These are phyloP conservation scores for Cyberlindnera veronae DNA, from an alignment of 805 yeast genomes.

Conservation along the genomic window DNA sequence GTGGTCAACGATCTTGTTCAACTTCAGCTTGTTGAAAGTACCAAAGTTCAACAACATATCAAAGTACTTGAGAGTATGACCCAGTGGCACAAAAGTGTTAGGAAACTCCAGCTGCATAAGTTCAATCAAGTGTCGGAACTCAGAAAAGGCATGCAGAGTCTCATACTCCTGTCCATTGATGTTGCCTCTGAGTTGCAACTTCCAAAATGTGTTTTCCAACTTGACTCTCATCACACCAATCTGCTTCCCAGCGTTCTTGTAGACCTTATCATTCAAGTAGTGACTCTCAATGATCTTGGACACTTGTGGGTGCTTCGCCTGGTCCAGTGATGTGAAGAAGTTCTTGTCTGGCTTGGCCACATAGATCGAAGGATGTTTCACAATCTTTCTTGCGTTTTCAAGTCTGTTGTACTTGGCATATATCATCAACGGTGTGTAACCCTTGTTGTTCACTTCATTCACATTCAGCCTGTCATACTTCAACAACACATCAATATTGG, in stretches of 20 bases:
- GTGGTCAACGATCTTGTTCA: constrained; percentile 45
- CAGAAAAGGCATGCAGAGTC: constrained; percentile 29
- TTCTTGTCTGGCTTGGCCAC: constrained; percentile 30
- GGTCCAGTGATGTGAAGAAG: constrained; percentile 41
- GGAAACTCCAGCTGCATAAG: constrained; percentile 37
- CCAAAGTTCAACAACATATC: constrained; percentile 22
- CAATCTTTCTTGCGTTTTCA: constrained; percentile 51
- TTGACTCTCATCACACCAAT: constrained; percentile 35
- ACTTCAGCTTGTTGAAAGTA: constrained; percentile 39
- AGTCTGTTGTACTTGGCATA: constrained; percentile 66
- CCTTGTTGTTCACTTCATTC: constrained; percentile 56
- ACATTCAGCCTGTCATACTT: constrained; percentile 40
- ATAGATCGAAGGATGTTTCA: constrained; percentile 48
- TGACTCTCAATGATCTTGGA: constrained; percentile 33
- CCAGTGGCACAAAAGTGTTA: constrained; percentile 31
- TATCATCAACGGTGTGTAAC: constrained; percentile 66
- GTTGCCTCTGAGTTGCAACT: constrained; percentile 26
- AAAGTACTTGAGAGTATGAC: constrained; percentile 21
- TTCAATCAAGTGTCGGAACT: constrained; percentile 32
- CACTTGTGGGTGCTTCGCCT: constrained; percentile 36
- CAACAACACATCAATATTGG: constrained; percentile 42
- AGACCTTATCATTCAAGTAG: constrained; percentile 23
- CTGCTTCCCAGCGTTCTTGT: constrained; percentile 22
- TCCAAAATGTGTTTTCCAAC: constrained; percentile 30
- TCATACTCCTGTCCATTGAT: constrained; percentile 13